phyloP scores from a whole-genome alignment of 176 grass and related monocot genomes.

The Eleusine indica region DNA sequence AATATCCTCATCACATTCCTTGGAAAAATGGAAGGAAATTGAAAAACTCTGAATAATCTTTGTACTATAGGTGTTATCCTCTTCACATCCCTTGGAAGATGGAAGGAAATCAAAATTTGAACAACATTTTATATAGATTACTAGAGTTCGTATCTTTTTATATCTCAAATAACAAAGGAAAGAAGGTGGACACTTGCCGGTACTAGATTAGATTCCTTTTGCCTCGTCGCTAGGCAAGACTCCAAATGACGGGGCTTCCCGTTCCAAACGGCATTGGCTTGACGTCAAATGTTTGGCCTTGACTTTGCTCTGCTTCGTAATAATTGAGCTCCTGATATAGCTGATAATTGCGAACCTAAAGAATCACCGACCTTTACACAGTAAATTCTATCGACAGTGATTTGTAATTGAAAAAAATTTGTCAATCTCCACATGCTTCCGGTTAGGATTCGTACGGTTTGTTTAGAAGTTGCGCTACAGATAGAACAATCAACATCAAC shows the following conservation, averaged over 20 bases:
- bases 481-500: background rate
- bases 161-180: no score
- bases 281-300: background rate
- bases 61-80: no score
- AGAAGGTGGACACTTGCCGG: background rate
- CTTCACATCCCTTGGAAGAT: no score
- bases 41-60: no score
- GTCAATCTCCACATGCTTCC: background rate
- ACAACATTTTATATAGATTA: no score
- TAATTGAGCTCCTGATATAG: background rate
- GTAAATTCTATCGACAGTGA: background rate
- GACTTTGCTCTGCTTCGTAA: background rate
- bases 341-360: background rate
- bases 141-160: background rate
- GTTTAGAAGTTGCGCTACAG: background rate
- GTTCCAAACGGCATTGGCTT: conserved; percentile 23
- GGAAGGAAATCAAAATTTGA: background rate
- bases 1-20: no score
- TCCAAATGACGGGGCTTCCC: background rate
- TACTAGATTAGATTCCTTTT: background rate
- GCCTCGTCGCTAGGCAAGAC: background rate
- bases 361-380: background rate
- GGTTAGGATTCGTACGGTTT: background rate
- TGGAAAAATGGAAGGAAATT: no score
- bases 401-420: background rate